Evolutionary conservation across 1,284 basidiomycete species (phyloP), one percentile per base, ranked within the genome.

Genomic region (Schizopora paradoxa): DNA sequence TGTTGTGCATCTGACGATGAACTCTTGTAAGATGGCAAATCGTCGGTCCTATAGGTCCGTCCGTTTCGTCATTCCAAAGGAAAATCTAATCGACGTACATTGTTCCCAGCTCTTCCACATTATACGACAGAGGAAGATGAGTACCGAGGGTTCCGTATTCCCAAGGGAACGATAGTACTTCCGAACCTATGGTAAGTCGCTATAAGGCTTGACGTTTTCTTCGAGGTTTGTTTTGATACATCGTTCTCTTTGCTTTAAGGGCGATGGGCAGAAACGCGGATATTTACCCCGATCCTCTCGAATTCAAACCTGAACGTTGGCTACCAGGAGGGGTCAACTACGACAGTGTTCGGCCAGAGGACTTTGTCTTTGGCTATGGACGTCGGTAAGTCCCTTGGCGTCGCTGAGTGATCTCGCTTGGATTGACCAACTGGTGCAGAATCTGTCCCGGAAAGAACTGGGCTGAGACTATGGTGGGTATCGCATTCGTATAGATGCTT

Each of bases 291-390:
- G n/a, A n/a, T n/a, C n/a, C n/a, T n/a, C n/a, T n/a, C n/a, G n/a
- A n/a, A n/a, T n/a, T n/a, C n/a, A n/a, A n/a, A n/a, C n/a, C n/a
- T n/a, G n/a, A n/a, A n/a, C n/a, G n/a, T n/a, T n/a, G 41, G 41
- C 3, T 48, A 18, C 23, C 42, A 8, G 40, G 10, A 25, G 7
- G 13, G 13, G 42, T 36, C 4, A n/a, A 48, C 13, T 28, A 39
- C 7, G 13, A n/a, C n/a, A n/a, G n/a, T 14, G 6, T 23, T 26
- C 32, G 38, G n/a, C 6, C 25, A 38, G 11, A 8, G 11, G 44
- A 38, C 19, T 27, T 37, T n/a, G 41, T 23, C 2, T 48, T 48
- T 25, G 47, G 47, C 23, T 38, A 43, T n/a, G 47, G 47, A 6
- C 26, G 47, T 23, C 47, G 47, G 47, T 48, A 25, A 8, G n/a